Percentiles rank a stretch among this genome's conserved stretches.
Evolutionary conservation across 176 grass and related monocot species (phyloP).

Genomic region (Oryza nivara): DNA sequence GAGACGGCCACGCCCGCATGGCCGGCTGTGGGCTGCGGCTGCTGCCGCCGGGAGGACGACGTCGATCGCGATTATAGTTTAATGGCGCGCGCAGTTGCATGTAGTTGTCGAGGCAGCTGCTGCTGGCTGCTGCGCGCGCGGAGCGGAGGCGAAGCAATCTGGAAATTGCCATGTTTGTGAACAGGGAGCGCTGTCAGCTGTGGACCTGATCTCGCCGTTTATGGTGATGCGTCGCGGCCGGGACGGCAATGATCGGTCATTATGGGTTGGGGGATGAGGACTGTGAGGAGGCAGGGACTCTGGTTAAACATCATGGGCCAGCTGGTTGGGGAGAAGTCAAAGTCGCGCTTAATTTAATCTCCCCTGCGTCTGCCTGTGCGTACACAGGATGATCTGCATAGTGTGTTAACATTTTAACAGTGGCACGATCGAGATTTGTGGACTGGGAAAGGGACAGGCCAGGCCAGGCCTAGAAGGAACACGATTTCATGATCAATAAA

Average conservation of each 20-base stretch:
- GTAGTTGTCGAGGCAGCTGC: slow-evolving; percentile 21
- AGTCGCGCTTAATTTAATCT: slow-evolving; percentile 49
- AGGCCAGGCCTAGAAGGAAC: too few relatives aligned
- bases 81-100: neutral
- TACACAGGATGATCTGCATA: too few relatives aligned
- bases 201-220: slow-evolving; percentile 27
- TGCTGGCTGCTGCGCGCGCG: neutral
- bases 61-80: neutral
- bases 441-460: too few relatives aligned
- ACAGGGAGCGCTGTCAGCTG: neutral
- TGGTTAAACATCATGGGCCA: neutral
- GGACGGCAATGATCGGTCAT: slow-evolving; percentile 33
- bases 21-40: too few relatives aligned
- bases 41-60: neutral
- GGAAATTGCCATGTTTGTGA: neutral
- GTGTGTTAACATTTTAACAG: too few relatives aligned
- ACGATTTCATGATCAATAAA: too few relatives aligned
- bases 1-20: neutral
- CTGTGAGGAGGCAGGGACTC: neutral
- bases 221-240: slow-evolving; percentile 34
- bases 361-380: slow-evolving; percentile 12
- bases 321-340: neutral
- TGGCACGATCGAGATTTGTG: too few relatives aligned
- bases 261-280: slow-evolving; percentile 12
- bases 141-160: neutral